A percentile compares a stretch with the other conserved stretches of the same genome.
These are phyloP conservation scores for Cryptosporidium tyzzeri DNA, from an alignment of 169 alveolate genomes.

Conservation along the genomic window DNA sequence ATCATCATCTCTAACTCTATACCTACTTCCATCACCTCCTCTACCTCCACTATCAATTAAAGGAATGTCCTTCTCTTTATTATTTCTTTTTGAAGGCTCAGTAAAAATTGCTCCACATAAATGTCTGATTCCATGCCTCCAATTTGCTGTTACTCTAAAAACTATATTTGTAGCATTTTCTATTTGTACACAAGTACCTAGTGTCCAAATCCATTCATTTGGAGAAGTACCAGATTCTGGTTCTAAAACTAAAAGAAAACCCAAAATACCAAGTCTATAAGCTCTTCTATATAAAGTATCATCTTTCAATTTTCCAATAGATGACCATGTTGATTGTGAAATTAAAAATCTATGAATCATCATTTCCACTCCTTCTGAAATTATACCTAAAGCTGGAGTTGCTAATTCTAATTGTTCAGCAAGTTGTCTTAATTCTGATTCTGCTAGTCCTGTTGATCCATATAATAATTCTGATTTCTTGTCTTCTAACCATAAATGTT, in stretches of 20 bases:
- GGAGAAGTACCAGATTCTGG: conserved; percentile 70
- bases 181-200: conserved; percentile 70
- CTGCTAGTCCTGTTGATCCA: conserved; percentile 70
- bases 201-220: conserved; percentile 75
- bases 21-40: no score
- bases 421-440: conserved; percentile 44
- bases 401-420: conserved; percentile 66
- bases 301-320: conserved; percentile 55
- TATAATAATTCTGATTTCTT: conserved; percentile 39
- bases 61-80: neutral
- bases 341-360: conserved; percentile 52
- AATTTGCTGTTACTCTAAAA: conserved; percentile 57
- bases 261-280: conserved; percentile 48
- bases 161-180: conserved; percentile 57
- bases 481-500: conserved; percentile 63
- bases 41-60: neutral
- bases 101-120: conserved; percentile 65
- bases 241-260: conserved; percentile 58
- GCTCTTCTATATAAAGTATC: conserved; percentile 64
- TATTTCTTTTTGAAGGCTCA: conserved; percentile 30
- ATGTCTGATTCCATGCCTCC: conserved; percentile 69
- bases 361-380: conserved; percentile 60
- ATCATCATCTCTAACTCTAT: no score
- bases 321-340: conserved; percentile 68
- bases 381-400: conserved; percentile 34